Percentiles rank a stretch among this genome's conserved stretches.
phyloP scores from a whole-genome alignment of 75 land plant species.

The Selaginella moellendorffii region DNA sequence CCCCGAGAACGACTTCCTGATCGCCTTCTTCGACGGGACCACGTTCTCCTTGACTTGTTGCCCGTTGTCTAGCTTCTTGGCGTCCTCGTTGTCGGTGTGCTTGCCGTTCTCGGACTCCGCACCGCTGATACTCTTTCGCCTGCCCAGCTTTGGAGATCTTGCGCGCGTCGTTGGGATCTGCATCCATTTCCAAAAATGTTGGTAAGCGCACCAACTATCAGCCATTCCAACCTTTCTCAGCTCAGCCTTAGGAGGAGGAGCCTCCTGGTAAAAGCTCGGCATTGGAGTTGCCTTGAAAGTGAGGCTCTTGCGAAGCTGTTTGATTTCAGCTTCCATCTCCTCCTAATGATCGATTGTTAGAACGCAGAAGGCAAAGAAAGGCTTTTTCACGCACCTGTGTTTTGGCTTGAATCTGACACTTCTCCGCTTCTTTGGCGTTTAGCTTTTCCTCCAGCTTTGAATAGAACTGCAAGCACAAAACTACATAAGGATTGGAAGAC shows the following conservation, averaged over 20 bases:
- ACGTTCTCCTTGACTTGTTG: not conserved
- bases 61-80: not conserved
- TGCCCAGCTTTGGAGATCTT: slow-evolving; percentile 62
- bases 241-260: slow-evolving; percentile 57
- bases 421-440: slow-evolving; percentile 63
- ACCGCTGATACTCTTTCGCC: slow-evolving; percentile 18
- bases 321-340: slow-evolving; percentile 67
- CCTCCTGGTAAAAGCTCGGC: slow-evolving; percentile 74
- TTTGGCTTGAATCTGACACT: slow-evolving; percentile 37
- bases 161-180: slow-evolving; percentile 75
- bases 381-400: slow-evolving; percentile 39
- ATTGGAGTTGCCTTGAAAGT: slow-evolving; percentile 74
- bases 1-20: not conserved
- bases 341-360: not conserved
- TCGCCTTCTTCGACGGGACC: not conserved
- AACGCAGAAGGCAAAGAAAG: not conserved
- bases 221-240: slow-evolving; percentile 66
- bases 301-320: slow-evolving; percentile 52
- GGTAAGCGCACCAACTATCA: too few species aligned
- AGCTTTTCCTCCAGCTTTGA: slow-evolving; percentile 42
- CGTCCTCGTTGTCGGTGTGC: not conserved
- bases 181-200: not conserved
- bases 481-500: too few species aligned
- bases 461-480: slow-evolving; percentile 25
- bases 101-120: not conserved